Conservation (phyloP, 805 yeast species). For the Sugiyamaella qingdaonensis region DNA sequence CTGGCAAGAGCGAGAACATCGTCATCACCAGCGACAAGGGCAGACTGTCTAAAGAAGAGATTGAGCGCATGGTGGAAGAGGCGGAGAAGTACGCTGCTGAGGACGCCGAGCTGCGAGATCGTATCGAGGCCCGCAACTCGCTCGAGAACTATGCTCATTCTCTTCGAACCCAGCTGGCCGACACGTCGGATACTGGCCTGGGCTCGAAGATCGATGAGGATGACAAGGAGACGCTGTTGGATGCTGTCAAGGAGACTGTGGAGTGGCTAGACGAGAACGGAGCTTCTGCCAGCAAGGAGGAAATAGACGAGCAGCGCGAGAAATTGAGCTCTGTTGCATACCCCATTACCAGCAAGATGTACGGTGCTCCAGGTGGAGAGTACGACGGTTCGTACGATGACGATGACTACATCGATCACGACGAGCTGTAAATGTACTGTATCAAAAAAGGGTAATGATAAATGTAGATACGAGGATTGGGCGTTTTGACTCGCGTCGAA, state of each 20-base stretch:
- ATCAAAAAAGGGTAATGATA: neutral
- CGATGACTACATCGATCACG: slow-evolving; percentile 63
- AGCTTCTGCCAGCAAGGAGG: slow-evolving; percentile 86
- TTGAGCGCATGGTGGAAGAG: slow-evolving; percentile 96
- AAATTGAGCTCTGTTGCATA: slow-evolving; percentile 74
- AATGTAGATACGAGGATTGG: slow-evolving; percentile 1
- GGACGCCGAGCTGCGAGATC: slow-evolving; percentile 76
- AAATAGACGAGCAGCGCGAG: slow-evolving; percentile 87
- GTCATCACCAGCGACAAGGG: slow-evolving; percentile 93
- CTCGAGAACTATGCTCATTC: slow-evolving; percentile 86
- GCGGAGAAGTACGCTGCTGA: slow-evolving; percentile 93
- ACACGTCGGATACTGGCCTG: slow-evolving; percentile 50
- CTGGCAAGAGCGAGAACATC: slow-evolving; percentile 87
- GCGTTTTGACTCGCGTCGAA: neutral
- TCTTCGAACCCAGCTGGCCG: slow-evolving; percentile 63
- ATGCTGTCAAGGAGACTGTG: slow-evolving; percentile 80
- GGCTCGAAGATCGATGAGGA: slow-evolving; percentile 82
- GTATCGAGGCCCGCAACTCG: slow-evolving; percentile 82
- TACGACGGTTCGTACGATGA: slow-evolving; percentile 45
- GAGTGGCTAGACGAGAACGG: slow-evolving; percentile 86
- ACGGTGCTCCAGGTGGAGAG: slow-evolving; percentile 51
- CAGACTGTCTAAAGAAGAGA: slow-evolving; percentile 87
- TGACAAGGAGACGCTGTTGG: slow-evolving; percentile 82
- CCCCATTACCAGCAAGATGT: slow-evolving; percentile 88
- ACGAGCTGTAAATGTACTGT: slow-evolving; percentile 41